Percentiles rank a stretch among this genome's conserved stretches.
phyloP scores from a whole-genome alignment of 352 stramenopile species.

The Phytophthora citricola region DNA sequence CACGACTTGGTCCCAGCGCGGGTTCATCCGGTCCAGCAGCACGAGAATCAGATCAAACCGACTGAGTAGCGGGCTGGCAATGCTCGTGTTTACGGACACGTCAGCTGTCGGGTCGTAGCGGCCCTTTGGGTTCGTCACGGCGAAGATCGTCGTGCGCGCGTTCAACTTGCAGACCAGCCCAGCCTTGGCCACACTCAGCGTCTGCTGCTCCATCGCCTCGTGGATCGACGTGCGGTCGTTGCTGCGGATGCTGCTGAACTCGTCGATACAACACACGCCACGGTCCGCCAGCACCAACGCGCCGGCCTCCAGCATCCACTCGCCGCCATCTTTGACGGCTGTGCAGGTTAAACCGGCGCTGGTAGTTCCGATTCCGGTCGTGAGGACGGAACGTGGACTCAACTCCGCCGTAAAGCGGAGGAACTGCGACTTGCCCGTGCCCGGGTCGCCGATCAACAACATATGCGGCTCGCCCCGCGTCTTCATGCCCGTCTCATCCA shows the following conservation, averaged over 20 bases:
- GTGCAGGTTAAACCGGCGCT: constrained; percentile 97
- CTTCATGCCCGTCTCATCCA: constrained; percentile 75
- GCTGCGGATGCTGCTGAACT: constrained; percentile 96
- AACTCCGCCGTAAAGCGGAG: constrained; percentile 96
- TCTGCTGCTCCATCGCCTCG: constrained; percentile 99
- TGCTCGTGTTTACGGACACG: constrained; percentile 95
- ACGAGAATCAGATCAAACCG: constrained; percentile 98
- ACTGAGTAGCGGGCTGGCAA: constrained; percentile 95
- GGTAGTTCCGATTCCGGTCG: constrained; percentile 96
- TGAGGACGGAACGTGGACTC: constrained; percentile 95
- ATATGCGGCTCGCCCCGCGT: constrained; percentile 88
- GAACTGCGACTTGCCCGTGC: constrained; percentile 95
- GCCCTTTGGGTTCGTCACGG: constrained; percentile 95
- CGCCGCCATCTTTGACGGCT: constrained; percentile 94
- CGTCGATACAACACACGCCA: constrained; percentile 97
- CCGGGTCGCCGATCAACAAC: constrained; percentile 83
- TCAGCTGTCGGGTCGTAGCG: constrained; percentile 86
- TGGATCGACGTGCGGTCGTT: constrained; percentile 95
- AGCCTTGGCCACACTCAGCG: constrained; percentile 96
- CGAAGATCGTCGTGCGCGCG: constrained; percentile 95
- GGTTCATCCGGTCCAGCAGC: constrained; percentile 90
- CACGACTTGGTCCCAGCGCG: constrained; percentile 93
- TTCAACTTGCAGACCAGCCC: constrained; percentile 98
- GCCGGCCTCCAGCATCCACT: constrained; percentile 97
- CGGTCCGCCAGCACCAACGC: constrained; percentile 92